phyloP scores from a whole-genome alignment of 768 basidiomycete genomes.

The Boletus sensibilis region DNA sequence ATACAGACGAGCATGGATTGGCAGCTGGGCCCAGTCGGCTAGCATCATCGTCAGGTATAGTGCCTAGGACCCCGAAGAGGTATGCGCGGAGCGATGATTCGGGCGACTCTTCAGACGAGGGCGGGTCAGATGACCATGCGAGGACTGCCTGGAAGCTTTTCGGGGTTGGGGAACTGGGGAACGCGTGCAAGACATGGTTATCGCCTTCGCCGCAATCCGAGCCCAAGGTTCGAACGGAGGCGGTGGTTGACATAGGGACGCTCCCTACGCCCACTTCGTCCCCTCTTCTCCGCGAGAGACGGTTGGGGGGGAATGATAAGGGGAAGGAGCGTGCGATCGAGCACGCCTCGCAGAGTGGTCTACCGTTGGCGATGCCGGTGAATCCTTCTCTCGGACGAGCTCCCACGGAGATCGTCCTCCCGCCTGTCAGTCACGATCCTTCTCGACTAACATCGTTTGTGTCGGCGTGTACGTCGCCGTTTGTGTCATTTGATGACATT shows the following conservation, averaged over 20 bases:
- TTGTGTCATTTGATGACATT: conserved; percentile 6
- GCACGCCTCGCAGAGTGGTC: not conserved
- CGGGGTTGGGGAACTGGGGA: conserved; percentile 35
- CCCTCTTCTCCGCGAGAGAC: conserved; percentile 5
- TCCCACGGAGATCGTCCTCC: conserved; percentile 3
- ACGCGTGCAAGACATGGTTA: conserved; percentile 14
- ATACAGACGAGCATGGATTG: not conserved
- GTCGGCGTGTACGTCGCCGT: conserved; percentile 16
- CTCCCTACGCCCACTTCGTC: conserved; percentile 30
- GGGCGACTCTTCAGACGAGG: conserved; percentile 42
- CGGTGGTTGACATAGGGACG: not conserved
- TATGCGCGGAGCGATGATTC: conserved; percentile 39
- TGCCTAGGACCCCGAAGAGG: not conserved
- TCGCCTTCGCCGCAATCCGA: conserved; percentile 17
- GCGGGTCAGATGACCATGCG: conserved; percentile 48
- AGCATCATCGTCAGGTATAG: not conserved
- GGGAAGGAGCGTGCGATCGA: conserved; percentile 8
- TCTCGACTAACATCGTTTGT: not conserved
- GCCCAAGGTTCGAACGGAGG: not conserved
- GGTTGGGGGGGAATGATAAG: not conserved
- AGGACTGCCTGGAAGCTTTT: conserved; percentile 59
- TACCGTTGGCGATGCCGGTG: not conserved
- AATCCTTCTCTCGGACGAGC: not conserved
- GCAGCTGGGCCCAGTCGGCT: not conserved
- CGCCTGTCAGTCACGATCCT: not conserved